phyloP scores from a whole-genome alignment of 1,284 basidiomycete species.

The Agroathelia rolfsii region DNA sequence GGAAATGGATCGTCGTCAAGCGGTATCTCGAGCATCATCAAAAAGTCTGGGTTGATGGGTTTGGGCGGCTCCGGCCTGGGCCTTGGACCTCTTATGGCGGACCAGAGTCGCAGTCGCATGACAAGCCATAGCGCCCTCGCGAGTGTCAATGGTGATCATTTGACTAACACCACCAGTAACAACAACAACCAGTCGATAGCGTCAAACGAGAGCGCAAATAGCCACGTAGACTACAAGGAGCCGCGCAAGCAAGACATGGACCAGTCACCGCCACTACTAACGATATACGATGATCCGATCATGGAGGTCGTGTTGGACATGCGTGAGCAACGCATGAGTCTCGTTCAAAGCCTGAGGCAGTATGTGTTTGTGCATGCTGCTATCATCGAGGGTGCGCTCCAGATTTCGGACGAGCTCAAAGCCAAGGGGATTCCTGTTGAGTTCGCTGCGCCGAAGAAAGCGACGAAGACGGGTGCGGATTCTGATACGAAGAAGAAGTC shows the following conservation, averaged over 20 bases:
- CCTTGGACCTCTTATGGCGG: too few species aligned
- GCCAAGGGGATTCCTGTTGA: constrained; percentile 5
- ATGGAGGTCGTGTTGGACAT: constrained; percentile 76
- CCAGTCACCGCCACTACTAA: constrained; percentile 45
- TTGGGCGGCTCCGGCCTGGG: too few species aligned
- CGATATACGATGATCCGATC: constrained; percentile 62
- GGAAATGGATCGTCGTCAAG: too few species aligned
- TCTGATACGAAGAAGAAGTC: too few species aligned
- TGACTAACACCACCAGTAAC: too few species aligned
- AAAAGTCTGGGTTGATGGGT: too few species aligned
- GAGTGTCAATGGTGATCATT: too few species aligned
- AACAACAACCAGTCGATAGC: too few species aligned
- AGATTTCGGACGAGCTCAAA: constrained; percentile 64
- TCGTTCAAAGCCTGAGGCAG: constrained; percentile 83
- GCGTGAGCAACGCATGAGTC: constrained; percentile 85
- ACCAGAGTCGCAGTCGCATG: too few species aligned
- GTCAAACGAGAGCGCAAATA: too few species aligned
- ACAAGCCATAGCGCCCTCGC: too few species aligned
- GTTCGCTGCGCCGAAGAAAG: background rate
- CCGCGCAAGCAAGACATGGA: constrained; percentile 48
- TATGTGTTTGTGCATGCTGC: constrained; percentile 86
- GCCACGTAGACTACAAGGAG: constrained; percentile 44
- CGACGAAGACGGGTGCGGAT: constrained; percentile 9
- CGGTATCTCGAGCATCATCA: too few species aligned
- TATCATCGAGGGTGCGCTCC: constrained; percentile 72